A percentile compares a stretch with the other conserved stretches of the same genome.
These are phyloP conservation scores for Nakaseomyces glabratus DNA, from an alignment of 1,139 yeast species.

Conservation along the genomic window DNA sequence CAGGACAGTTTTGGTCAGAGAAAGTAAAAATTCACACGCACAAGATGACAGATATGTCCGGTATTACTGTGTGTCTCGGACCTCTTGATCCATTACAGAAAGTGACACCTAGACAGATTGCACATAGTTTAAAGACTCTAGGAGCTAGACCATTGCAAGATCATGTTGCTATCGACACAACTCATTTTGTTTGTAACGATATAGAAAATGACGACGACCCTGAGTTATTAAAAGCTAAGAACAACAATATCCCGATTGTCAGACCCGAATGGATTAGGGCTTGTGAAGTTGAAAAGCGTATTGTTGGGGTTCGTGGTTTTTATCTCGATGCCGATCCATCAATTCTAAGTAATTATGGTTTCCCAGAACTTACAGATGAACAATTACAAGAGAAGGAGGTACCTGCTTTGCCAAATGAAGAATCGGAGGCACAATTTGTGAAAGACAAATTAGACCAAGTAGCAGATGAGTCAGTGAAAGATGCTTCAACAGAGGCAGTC, in stretches of 20 bases:
- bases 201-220: constrained; percentile 23
- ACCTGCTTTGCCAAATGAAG: constrained; percentile 1
- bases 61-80: constrained; percentile 87
- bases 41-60: constrained; percentile 91
- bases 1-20: constrained; percentile 73
- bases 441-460: constrained; percentile 11
- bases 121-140: constrained; percentile 52
- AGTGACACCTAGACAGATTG: constrained; percentile 54
- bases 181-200: constrained; percentile 83
- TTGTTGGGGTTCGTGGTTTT: constrained; percentile 87
- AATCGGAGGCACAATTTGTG: constrained; percentile 11
- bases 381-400: neutral
- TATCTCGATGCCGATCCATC: constrained; percentile 43
- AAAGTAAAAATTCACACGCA: constrained; percentile 69
- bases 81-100: constrained; percentile 56
- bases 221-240: constrained; percentile 58
- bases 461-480: constrained; percentile 9
- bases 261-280: constrained; percentile 97
- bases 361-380: constrained; percentile 20
- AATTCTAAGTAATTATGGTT: constrained; percentile 29
- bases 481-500: constrained; percentile 10
- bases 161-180: constrained; percentile 77
- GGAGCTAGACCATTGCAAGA: constrained; percentile 80
- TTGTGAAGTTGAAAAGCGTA: constrained; percentile 79
- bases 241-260: constrained; percentile 84